Evolutionary conservation across 805 yeast genomes (phyloP).

Genomic region (Lipomyces sp.): DNA sequence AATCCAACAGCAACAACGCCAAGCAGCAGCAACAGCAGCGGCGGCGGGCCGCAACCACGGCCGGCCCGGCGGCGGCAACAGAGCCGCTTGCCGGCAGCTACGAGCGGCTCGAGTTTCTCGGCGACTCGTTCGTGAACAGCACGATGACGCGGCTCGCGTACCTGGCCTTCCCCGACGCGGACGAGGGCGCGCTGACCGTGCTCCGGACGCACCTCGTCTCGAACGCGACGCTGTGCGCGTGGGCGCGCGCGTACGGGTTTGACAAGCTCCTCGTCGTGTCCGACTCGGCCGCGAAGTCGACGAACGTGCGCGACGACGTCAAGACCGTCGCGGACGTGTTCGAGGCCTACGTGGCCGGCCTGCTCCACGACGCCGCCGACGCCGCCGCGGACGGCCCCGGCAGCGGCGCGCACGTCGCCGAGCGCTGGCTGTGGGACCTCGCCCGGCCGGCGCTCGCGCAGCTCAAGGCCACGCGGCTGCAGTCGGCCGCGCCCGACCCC

Average conservation of each 20-base stretch:
- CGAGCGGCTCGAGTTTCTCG: slow-evolving; percentile 28
- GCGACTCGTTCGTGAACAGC: slow-evolving; percentile 35
- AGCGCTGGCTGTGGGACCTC: slow-evolving; percentile 38
- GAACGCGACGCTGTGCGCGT: slow-evolving; percentile 66
- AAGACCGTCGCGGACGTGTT: slow-evolving; percentile 85
- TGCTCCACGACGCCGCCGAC: slow-evolving; percentile 57
- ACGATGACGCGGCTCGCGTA: slow-evolving; percentile 68
- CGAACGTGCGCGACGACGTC: slow-evolving; percentile 29
- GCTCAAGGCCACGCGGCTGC: slow-evolving; percentile 2
- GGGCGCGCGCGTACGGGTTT: slow-evolving; percentile 67
- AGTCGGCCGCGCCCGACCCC: slow-evolving; percentile 40
- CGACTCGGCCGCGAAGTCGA: slow-evolving; percentile 41
- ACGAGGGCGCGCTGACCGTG: slow-evolving; percentile 78
- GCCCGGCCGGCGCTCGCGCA: slow-evolving; percentile 32
- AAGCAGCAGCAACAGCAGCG: background rate
- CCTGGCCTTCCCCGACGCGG: slow-evolving; percentile 59
- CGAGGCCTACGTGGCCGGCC: slow-evolving; percentile 91
- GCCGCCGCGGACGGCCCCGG: slow-evolving; percentile 22
- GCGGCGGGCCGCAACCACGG: slow-evolving; percentile 43
- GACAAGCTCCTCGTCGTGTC: slow-evolving; percentile 53
- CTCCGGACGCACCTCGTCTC: slow-evolving; percentile 68
- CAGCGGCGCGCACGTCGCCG: slow-evolving; percentile 33
- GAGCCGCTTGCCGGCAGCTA: slow-evolving; percentile 37
- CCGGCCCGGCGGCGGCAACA: slow-evolving; percentile 73
- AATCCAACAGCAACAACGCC: slow-evolving; percentile 62